These are phyloP conservation scores for Acanthamoeba quina DNA, from an alignment of 208 protist species.

Conservation along the genomic window DNA sequence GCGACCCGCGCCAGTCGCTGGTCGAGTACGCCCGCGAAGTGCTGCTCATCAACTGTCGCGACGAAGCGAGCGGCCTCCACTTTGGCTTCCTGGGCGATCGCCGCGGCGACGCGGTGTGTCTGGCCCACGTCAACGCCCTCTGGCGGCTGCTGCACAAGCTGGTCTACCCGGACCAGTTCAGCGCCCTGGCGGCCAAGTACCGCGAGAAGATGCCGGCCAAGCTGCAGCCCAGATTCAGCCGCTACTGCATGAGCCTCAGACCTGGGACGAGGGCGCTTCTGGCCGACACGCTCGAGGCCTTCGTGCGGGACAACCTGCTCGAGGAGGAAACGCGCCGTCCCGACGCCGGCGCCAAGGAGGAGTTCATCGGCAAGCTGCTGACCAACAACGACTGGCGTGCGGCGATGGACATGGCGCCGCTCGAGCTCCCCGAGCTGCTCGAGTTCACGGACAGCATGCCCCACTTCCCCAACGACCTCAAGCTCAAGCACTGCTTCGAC, in stretches of 20 bases:
- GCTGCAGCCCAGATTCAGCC: not conserved
- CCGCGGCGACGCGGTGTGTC: not conserved
- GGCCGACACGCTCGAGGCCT: constrained; percentile 22
- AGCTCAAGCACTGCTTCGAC: constrained; percentile 25
- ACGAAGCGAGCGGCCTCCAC: constrained; percentile 12
- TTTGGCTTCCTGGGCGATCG: not conserved
- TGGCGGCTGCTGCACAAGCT: constrained; percentile 6
- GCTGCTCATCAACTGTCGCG: not conserved
- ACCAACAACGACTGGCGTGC: constrained; percentile 31
- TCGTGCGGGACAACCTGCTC: not conserved
- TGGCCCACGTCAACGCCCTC: constrained; percentile 35
- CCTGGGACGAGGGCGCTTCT: not conserved
- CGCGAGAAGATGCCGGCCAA: not conserved
- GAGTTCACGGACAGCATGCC: not conserved
- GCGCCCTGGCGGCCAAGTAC: constrained; percentile 52
- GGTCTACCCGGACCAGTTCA: constrained; percentile 41
- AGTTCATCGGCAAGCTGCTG: not conserved
- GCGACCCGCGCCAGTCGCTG: constrained; percentile 10
- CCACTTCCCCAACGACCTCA: constrained; percentile 3
- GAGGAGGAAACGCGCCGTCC: not conserved
- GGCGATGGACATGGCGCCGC: constrained; percentile 18
- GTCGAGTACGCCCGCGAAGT: constrained; percentile 38
- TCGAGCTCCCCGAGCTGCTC: not conserved
- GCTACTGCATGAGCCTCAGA: not conserved
- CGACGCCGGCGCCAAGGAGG: not conserved